Evolutionary conservation across 768 basidiomycete genomes (phyloP).

Genomic region (Termitomyces sp.): DNA sequence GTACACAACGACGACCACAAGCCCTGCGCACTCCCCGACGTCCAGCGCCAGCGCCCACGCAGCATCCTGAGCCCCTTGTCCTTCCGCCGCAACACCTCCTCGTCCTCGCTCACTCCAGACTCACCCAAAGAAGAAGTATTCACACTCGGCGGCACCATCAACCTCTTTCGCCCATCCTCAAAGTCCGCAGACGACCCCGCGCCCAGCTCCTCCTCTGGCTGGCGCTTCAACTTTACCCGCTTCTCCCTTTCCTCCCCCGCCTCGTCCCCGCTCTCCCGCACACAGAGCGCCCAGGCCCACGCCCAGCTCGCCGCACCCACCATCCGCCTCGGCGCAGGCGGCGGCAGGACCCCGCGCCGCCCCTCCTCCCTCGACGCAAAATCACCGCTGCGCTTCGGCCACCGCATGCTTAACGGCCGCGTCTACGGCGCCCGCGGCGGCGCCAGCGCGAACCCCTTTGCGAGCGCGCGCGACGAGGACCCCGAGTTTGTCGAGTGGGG

Average conservation of each 20-base stretch:
- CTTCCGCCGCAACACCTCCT: constrained; percentile 19
- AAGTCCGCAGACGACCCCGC: not conserved
- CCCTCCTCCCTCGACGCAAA: not conserved
- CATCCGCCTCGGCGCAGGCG: not conserved
- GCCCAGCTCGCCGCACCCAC: not conserved
- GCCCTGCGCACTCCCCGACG: constrained; percentile 3
- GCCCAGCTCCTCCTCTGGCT: not conserved
- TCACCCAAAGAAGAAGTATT: constrained; percentile 15
- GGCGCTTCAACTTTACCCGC: not conserved
- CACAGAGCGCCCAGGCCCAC: constrained; percentile 12
- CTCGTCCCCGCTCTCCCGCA: constrained; percentile 14
- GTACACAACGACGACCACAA: constrained; percentile 6
- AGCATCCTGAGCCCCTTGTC: constrained; percentile 15
- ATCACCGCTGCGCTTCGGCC: constrained; percentile 27
- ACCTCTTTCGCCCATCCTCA: not conserved
- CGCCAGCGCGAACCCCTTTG: constrained; percentile 53
- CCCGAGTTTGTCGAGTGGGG: constrained; percentile 94
- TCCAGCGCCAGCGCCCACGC: constrained; percentile 8
- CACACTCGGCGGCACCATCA: not conserved
- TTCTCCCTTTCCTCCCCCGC: not conserved
- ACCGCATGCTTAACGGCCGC: constrained; percentile 80
- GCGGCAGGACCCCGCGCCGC: not conserved
- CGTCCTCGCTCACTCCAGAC: constrained; percentile 29
- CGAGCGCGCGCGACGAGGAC: constrained; percentile 58
- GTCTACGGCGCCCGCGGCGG: constrained; percentile 61